Base-by-base conservation (phyloP, 768 basidiomycete species). In the Suillus luteus region DNA sequence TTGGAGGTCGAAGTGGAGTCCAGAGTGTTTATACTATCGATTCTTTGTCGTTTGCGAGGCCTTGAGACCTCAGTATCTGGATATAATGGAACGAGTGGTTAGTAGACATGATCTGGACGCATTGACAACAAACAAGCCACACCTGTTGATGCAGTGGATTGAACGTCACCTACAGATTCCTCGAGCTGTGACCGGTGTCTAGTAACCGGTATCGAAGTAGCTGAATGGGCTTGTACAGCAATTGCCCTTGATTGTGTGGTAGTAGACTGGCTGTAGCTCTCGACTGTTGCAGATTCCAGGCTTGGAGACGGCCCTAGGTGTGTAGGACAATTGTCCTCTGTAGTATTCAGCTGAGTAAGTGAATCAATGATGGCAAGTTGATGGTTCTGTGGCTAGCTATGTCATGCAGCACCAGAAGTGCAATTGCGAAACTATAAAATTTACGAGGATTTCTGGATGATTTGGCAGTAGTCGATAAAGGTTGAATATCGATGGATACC, bases 41-140 rank as follows among this genome's bases (percentile, higher is more conserved):
- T 79, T 76, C 89, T 83, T 80, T 88, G 88, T 81, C 89, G 83
- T 82, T 91, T 91, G 77, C 83, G 83, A 68, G 86, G 85, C 75
- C 87, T 80, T 61, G 81, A 66, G 66, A 77, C 77, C 76, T 86
- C 86, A 76, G 79, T 66, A 73, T 83, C 82, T 83, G 75, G n/a
- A 62, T 64, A 31, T 41, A 60, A 51, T 35, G 44, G 37, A 61
- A 51, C 43, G 40, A 5, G 62, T 41, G n/a, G 51, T 55, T 17
- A 58, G 48, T 3, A 60, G 51, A 46, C 37, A 66, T 67, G 65
- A 66, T 61, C 44, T 37, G 15, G 41, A 46, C 24, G 37, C 48
- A 46, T 2, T 17, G 44, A n/a, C 10, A 52, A 38, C n/a, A 37
- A 59, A 35, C 19, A 59, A 60, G 43, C 14, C 64, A 63, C 61